A percentile compares a stretch with the other conserved stretches of the same genome.
Conservation (phyloP, 2,329 filamentous ascomycete genomes). For the Xylaria sp. region DNA sequence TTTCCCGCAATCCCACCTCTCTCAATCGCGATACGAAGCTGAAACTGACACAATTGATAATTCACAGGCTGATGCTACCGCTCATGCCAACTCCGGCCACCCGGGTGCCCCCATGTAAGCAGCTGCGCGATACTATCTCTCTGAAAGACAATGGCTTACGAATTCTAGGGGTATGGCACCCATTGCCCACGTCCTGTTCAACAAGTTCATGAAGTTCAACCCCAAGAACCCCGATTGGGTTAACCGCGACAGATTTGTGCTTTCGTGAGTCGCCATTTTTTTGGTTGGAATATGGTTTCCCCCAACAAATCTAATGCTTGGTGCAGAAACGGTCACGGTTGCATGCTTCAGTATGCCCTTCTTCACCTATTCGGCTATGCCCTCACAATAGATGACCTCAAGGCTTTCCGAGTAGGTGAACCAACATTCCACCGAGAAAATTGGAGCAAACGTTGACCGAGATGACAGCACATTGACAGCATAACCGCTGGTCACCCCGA, state of each 20-base stretch:
- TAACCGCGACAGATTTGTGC: constrained; percentile 97
- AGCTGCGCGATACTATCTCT: constrained; percentile 3
- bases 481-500: constrained; percentile 97
- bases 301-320: constrained; percentile 22
- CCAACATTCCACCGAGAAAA: not conserved
- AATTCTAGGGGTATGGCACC: constrained; percentile 78
- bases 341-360: constrained; percentile 99
- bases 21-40: not conserved
- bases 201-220: constrained; percentile 99
- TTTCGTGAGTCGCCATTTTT: constrained; percentile 77
- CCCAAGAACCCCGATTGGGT: constrained; percentile 97
- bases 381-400: constrained; percentile 87
- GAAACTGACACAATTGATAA: constrained; percentile 30
- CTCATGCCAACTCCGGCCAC: constrained; percentile 95
- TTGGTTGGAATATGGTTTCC: not conserved
- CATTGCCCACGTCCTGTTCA: constrained; percentile 94
- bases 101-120: constrained; percentile 94
- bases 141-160: constrained; percentile 25
- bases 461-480: constrained; percentile 58
- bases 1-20: constrained; percentile 20
- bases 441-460: constrained; percentile 25
- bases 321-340: constrained; percentile 91
- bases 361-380: constrained; percentile 95
- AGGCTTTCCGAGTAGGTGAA: constrained; percentile 86
- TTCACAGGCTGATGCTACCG: constrained; percentile 91